phyloP scores from a whole-genome alignment of 768 basidiomycete genomes.

The Pleurotus pulmonarius region DNA sequence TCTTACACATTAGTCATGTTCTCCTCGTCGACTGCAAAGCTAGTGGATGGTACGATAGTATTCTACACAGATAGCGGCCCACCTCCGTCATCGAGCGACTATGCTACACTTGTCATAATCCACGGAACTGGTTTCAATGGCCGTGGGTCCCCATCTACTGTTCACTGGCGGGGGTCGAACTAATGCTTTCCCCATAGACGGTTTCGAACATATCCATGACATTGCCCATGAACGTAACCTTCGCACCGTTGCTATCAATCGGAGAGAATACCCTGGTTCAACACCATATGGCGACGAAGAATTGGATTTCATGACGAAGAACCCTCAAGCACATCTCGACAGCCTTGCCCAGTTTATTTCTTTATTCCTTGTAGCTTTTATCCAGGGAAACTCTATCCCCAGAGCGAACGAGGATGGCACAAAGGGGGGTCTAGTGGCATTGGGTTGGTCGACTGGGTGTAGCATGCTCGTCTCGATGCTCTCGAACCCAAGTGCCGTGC shows the following conservation, averaged over 20 bases:
- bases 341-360: conserved; percentile 19
- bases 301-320: conserved; percentile 23
- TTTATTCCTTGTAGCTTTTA: conserved; percentile 24
- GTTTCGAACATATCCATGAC: conserved; percentile 16
- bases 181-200: conserved; percentile 7
- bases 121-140: conserved; percentile 32
- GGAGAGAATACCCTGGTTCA: conserved; percentile 20
- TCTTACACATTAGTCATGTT: not conserved
- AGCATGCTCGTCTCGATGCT: conserved; percentile 24
- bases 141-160: conserved; percentile 17
- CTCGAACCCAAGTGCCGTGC: conserved; percentile 19
- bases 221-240: conserved; percentile 11
- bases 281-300: conserved; percentile 29
- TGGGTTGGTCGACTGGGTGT: conserved; percentile 37
- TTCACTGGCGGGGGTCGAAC: not conserved
- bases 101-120: conserved; percentile 30
- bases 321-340: conserved; percentile 23
- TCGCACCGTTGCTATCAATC: conserved; percentile 8
- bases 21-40: not conserved
- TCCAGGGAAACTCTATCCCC: conserved; percentile 23
- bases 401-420: conserved; percentile 20
- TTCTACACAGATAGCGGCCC: conserved; percentile 31
- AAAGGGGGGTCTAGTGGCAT: conserved; percentile 29
- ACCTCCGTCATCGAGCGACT: conserved; percentile 21
- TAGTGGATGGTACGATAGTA: conserved; percentile 19